These are phyloP conservation scores for Brasilioporus rufonigricans DNA, from an alignment of 768 basidiomycete species.

Conservation along the genomic window DNA sequence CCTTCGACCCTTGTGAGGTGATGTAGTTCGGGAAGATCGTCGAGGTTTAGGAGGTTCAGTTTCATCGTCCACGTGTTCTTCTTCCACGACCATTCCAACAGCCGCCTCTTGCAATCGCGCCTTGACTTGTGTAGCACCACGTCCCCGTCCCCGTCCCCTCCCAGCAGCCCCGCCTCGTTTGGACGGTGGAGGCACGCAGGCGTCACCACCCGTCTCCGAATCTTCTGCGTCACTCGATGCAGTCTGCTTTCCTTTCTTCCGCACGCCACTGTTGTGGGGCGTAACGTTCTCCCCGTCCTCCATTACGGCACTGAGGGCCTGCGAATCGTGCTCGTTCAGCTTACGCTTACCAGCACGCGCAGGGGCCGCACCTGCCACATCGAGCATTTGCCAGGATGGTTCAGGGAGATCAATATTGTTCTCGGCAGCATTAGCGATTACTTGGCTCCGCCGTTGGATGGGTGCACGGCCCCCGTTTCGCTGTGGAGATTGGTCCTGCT, in stretches of 20 bases:
- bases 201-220: conserved; percentile 11
- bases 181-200: background rate
- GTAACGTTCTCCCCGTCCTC: conserved; percentile 15
- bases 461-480: conserved; percentile 16
- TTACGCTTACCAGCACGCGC: conserved; percentile 38
- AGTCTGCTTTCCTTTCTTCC: conserved; percentile 26
- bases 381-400: conserved; percentile 59
- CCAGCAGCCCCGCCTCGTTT: conserved; percentile 20
- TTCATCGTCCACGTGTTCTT: conserved; percentile 27
- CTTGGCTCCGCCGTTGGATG: conserved; percentile 48
- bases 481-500: conserved; percentile 9
- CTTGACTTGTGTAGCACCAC: conserved; percentile 13
- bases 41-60: conserved; percentile 27
- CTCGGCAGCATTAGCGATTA: conserved; percentile 47
- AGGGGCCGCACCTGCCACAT: conserved; percentile 20
- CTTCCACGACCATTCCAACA: conserved; percentile 28
- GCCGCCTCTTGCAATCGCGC: conserved; percentile 26
- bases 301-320: conserved; percentile 27
- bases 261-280: conserved; percentile 6
- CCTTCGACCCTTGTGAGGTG: conserved; percentile 32
- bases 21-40: conserved; percentile 32
- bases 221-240: conserved; percentile 17
- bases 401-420: conserved; percentile 40
- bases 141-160: conserved; percentile 24
- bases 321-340: conserved; percentile 27